phyloP scores from a whole-genome alignment of 164 flowering plant species.

The Annona cherimola region DNA sequence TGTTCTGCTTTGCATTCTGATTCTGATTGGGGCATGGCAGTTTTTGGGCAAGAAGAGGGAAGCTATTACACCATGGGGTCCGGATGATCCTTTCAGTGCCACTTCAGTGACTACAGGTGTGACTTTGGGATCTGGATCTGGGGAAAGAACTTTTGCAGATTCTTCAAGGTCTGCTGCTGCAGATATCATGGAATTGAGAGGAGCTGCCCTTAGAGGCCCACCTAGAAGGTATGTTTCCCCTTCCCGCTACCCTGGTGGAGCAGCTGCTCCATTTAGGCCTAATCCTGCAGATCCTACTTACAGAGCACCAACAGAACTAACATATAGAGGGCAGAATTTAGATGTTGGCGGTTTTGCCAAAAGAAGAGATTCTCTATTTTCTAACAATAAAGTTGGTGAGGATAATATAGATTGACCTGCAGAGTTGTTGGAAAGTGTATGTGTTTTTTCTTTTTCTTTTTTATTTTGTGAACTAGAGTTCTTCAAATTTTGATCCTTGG shows the following conservation, averaged over 20 bases:
- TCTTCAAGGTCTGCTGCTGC: slow-evolving; percentile 41
- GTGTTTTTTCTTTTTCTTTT: neutral
- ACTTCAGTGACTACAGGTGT: slow-evolving; percentile 42
- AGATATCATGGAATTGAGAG: slow-evolving; percentile 63
- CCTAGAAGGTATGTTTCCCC: slow-evolving; percentile 76
- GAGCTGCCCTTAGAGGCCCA: slow-evolving; percentile 53
- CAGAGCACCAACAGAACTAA: slow-evolving; percentile 58
- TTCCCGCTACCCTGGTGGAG: slow-evolving; percentile 52
- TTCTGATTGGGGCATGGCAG: slow-evolving; percentile 80
- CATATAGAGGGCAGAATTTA: slow-evolving; percentile 56
- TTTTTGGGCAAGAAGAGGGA: slow-evolving; percentile 93
- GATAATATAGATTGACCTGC: slow-evolving; percentile 43
- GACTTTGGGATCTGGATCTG: slow-evolving; percentile 46
- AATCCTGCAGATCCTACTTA: slow-evolving; percentile 52
- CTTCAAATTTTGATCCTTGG: slow-evolving; percentile 18
- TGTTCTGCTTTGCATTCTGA: slow-evolving; percentile 70
- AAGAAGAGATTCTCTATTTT: slow-evolving; percentile 61
- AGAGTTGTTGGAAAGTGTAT: neutral
- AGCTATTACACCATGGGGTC: slow-evolving; percentile 80
- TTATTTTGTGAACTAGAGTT: slow-evolving; percentile 1
- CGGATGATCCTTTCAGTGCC: slow-evolving; percentile 78
- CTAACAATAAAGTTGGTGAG: slow-evolving; percentile 44
- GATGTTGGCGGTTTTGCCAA: slow-evolving; percentile 57
- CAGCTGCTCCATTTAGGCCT: slow-evolving; percentile 56
- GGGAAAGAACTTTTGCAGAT: slow-evolving; percentile 54